Conservation (phyloP, 2,329 filamentous ascomycete species). For the Passalora sequoiae region DNA sequence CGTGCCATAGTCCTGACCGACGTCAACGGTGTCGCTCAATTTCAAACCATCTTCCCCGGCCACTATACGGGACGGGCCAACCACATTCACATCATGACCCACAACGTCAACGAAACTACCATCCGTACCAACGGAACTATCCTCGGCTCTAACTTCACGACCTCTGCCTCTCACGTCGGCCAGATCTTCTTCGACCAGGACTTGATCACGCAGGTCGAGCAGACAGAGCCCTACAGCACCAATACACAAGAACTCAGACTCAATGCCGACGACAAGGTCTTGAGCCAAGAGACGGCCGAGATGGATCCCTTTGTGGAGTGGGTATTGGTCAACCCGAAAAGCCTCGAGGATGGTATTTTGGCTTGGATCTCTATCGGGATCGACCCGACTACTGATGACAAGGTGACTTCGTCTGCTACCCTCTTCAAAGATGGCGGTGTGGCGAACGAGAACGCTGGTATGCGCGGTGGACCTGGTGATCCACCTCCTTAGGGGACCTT, state of each 20-base stretch:
- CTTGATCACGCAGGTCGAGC: conserved; percentile 50
- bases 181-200: conserved; percentile 62
- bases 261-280: conserved; percentile 49
- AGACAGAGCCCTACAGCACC: conserved; percentile 41
- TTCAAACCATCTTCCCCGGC: conserved; percentile 43
- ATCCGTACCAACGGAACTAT: conserved; percentile 47
- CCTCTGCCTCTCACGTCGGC: conserved; percentile 54
- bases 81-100: conserved; percentile 41
- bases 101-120: conserved; percentile 34
- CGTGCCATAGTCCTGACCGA: conserved; percentile 42
- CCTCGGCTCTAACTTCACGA: conserved; percentile 28
- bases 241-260: conserved; percentile 42
- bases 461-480: conserved; percentile 14
- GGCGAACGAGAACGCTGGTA: conserved; percentile 17
- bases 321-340: conserved; percentile 26
- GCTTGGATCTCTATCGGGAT: conserved; percentile 53
- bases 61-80: conserved; percentile 41
- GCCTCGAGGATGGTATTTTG: conserved; percentile 48
- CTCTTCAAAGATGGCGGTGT: conserved; percentile 22
- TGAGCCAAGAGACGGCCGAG: conserved; percentile 43
- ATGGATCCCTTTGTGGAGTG: conserved; percentile 58
- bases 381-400: conserved; percentile 33
- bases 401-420: conserved; percentile 18
- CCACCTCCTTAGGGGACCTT: too few species aligned
- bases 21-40: conserved; percentile 39